Base-by-base conservation (phyloP, 2,329 filamentous ascomycete genomes). In the Penicillium expansum region DNA sequence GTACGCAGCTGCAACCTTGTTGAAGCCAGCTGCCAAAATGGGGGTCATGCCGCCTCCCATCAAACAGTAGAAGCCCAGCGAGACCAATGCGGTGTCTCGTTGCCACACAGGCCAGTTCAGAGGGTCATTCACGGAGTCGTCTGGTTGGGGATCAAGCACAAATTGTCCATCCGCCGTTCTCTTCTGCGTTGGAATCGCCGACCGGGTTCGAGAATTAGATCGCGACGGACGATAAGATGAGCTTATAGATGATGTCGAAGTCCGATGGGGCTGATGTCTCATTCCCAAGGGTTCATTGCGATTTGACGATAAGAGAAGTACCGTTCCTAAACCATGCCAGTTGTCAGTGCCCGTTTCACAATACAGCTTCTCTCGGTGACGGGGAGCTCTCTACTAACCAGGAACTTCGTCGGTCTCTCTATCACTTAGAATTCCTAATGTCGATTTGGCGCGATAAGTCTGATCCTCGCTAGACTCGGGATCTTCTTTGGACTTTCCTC, bases 1-100 rank as follows among this genome's bases (percentile, higher is more conserved):
- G 69, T 89, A 88, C 2, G 81, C 83, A 0, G 80, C 62, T 1
- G 92, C 88, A 13, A 97, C 89, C 42, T 95, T 80, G 32, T 86
- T 87, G 77, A 97, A 97, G 13, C 92, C 93, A 10, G 94, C 93
- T 0, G 93, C 92, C 18, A 97, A 81, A 30, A 97, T 80, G 0
- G 94, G 90, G 0, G 92, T 97, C 79, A 96, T 95, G 42, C 93
- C 93, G 39, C 93, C 93, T 54, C 93, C 93, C 18, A 97, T 76
- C 86, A 97, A 89, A 74, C 92, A 96, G 74, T 96, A 96, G 67
- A 96, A 88, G 1, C 93, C 93, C 4, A 97, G 79, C 0, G 89
- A 93, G 0, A 96, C 67, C 60, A 97, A 76, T 0, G 93, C 91
- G 24, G 82, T 74, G 72, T 97, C 91, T 72, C 93, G 82, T 39